Conservation (phyloP, 441 rosid species). For the Mallotus japonicus region DNA sequence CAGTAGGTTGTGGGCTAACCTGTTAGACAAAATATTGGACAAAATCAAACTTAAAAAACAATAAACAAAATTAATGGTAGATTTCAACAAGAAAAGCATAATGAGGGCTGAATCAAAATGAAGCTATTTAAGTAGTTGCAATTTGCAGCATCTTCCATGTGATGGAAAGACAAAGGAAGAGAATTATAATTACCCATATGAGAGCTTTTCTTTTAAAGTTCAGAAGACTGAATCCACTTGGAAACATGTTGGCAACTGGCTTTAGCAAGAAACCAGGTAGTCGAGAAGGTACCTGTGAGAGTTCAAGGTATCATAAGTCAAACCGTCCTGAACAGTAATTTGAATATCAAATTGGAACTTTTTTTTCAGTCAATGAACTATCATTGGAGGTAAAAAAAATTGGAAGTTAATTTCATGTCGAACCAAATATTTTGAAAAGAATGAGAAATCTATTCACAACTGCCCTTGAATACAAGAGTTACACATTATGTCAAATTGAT, state of each 20-base stretch:
- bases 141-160: conserved; percentile 7
- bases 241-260: conserved; percentile 68
- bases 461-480: too few relatives aligned
- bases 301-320: conserved; percentile 26
- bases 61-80: background rate
- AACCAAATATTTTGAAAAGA: too few relatives aligned
- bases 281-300: conserved; percentile 74
- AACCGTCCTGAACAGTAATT: background rate
- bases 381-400: too few relatives aligned
- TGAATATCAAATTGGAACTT: background rate
- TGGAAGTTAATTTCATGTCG: too few relatives aligned
- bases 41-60: conserved; percentile 9
- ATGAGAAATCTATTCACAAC: too few relatives aligned
- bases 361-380: background rate
- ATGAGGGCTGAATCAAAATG: conserved; percentile 11
- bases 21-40: conserved; percentile 35
- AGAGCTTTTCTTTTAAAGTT: conserved; percentile 76
- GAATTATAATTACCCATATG: conserved; percentile 69
- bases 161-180: conserved; percentile 21
- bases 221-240: conserved; percentile 62
- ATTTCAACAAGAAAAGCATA: conserved; percentile 3
- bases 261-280: conserved; percentile 82
- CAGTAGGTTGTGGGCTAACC: conserved; percentile 84
- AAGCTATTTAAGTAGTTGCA: conserved; percentile 5
- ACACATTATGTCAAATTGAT: background rate